phyloP scores from a whole-genome alignment of 441 rosid species.

The Corymbia citriodora region DNA sequence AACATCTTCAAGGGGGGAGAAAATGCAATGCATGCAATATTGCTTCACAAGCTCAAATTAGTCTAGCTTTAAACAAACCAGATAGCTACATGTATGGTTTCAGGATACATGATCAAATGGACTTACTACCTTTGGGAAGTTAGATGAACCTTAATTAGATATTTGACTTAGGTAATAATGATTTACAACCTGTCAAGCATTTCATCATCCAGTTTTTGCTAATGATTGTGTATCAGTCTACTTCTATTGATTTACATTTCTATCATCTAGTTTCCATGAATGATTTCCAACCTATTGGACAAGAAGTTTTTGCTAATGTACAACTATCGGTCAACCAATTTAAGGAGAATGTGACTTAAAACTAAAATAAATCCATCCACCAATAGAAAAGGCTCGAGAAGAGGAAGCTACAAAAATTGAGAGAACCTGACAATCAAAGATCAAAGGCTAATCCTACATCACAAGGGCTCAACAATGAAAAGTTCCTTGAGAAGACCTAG shows the following conservation, averaged over 20 bases:
- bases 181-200: neutral
- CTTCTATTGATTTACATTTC: too few relatives aligned
- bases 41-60: neutral
- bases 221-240: too few relatives aligned
- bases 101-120: neutral
- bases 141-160: neutral
- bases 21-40: neutral
- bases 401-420: neutral
- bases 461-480: neutral
- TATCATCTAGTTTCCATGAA: too few relatives aligned
- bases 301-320: neutral
- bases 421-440: neutral
- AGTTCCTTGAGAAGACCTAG: neutral
- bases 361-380: neutral
- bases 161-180: neutral
- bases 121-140: neutral
- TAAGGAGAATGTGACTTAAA: too few relatives aligned
- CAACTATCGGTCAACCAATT: neutral
- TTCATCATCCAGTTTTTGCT: neutral
- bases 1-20: neutral
- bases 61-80: neutral
- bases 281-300: too few relatives aligned
- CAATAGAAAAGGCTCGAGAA: neutral
- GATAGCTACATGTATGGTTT: neutral
- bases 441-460: neutral